Percentiles rank a stretch among this genome's conserved stretches.
phyloP scores from a whole-genome alignment of 2,329 filamentous ascomycete species.

The Pseudogymnoascus sp. region DNA sequence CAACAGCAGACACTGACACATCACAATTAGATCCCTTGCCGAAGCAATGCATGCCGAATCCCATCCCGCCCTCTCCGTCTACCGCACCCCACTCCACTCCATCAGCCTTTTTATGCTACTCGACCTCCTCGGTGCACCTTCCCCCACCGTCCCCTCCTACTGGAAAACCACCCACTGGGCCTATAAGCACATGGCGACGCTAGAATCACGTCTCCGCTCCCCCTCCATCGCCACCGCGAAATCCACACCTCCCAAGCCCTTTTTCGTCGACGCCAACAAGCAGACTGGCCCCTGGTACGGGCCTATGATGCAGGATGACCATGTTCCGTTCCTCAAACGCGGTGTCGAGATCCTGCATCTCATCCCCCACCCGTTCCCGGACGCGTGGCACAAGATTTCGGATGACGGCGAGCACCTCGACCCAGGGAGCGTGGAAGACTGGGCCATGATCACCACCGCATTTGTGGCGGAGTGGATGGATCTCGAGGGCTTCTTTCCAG shows the following conservation, averaged over 20 bases:
- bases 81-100: constrained; percentile 64
- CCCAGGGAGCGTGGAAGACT: constrained; percentile 71
- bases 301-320: constrained; percentile 70
- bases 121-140: constrained; percentile 69
- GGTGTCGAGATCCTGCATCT: constrained; percentile 87
- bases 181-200: constrained; percentile 65
- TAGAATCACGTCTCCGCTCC: constrained; percentile 67
- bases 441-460: constrained; percentile 74
- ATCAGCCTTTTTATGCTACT: constrained; percentile 89
- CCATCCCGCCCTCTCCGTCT: constrained; percentile 67
- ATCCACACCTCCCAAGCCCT: constrained; percentile 40
- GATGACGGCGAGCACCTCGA: constrained; percentile 85
- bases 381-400: constrained; percentile 76
- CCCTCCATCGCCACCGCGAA: constrained; percentile 59
- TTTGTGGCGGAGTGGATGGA: constrained; percentile 94
- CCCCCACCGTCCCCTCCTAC: constrained; percentile 73
- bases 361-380: constrained; percentile 76
- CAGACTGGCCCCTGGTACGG: constrained; percentile 42
- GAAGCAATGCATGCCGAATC: constrained; percentile 67
- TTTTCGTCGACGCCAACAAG: constrained; percentile 60
- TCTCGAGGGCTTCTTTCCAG: constrained; percentile 38
- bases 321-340: constrained; percentile 79
- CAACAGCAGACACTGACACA: not conserved
- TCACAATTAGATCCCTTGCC: constrained; percentile 56
- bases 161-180: constrained; percentile 92